Conservation (phyloP, 768 basidiomycete species). For the Hygrophorus russula region DNA sequence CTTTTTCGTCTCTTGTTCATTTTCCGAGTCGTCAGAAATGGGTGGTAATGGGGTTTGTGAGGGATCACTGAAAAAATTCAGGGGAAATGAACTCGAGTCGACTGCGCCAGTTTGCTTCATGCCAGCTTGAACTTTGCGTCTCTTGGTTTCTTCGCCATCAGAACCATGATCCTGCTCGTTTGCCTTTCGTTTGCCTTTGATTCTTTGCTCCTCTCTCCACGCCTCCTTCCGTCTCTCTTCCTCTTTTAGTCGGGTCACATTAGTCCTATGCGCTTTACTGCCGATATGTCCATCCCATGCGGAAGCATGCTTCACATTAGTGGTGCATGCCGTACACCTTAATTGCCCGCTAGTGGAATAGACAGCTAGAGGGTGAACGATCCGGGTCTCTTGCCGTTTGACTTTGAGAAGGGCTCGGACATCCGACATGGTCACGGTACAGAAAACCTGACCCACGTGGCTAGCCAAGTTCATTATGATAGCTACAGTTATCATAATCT, state of each 20-base stretch:
- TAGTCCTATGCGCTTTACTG: conserved; percentile 67
- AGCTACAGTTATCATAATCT: too few species aligned
- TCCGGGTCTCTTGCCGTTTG: conserved; percentile 66
- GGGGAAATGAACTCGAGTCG: conserved; percentile 31
- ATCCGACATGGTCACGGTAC: conserved; percentile 56
- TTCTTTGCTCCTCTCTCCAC: conserved; percentile 18
- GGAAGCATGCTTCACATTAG: conserved; percentile 58
- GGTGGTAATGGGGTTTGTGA: conserved; percentile 33
- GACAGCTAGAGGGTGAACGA: conserved; percentile 63
- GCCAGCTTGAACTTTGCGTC: conserved; percentile 23
- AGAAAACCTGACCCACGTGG: too few species aligned
- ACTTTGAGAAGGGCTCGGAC: conserved; percentile 73
- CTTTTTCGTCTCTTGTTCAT: conserved; percentile 24
- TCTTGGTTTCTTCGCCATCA: conserved; percentile 14
- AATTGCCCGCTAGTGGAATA: conserved; percentile 60
- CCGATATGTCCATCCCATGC: conserved; percentile 86
- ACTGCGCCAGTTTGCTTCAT: conserved; percentile 10
- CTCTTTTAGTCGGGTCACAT: conserved; percentile 46
- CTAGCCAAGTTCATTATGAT: too few species aligned
- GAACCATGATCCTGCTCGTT: conserved; percentile 17
- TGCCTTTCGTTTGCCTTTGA: conserved; percentile 22
- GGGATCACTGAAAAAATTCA: conserved; percentile 77
- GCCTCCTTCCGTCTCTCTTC: conserved; percentile 35
- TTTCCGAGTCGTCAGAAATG: conserved; percentile 26
- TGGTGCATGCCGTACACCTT: conserved; percentile 55